phyloP scores from a whole-genome alignment of 2,329 filamentous ascomycete genomes.

The Rhexocercosporidium sp. region DNA sequence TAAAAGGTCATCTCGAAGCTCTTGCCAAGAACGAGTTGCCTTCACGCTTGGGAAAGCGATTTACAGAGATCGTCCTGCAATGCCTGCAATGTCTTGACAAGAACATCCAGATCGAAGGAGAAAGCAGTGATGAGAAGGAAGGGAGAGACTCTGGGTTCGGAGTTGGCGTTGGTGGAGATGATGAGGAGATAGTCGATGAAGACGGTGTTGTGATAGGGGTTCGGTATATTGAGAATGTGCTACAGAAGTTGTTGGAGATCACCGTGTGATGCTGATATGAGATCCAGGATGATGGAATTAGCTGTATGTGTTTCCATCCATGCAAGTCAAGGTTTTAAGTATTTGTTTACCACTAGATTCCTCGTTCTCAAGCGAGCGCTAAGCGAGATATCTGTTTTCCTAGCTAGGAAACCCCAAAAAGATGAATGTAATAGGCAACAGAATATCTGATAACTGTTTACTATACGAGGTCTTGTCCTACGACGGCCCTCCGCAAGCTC shows the following conservation, averaged over 20 bases:
- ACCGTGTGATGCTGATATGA: not conserved
- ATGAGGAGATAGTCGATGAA: constrained; percentile 16
- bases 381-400: not conserved
- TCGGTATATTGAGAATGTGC: constrained; percentile 24
- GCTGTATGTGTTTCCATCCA: too few species aligned
- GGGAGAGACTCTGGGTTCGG: constrained; percentile 11
- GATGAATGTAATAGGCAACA: too few species aligned
- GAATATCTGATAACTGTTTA: too few species aligned
- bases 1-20: constrained; percentile 13
- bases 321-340: too few species aligned
- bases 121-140: not conserved
- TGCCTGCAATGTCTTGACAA: constrained; percentile 29
- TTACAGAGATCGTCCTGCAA: constrained; percentile 24
- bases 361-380: not conserved
- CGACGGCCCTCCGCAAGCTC: too few species aligned
- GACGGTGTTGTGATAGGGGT: constrained; percentile 28
- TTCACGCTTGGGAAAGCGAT: constrained; percentile 19
- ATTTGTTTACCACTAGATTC: too few species aligned
- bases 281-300: too few species aligned
- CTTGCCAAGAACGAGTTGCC: constrained; percentile 22
- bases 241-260: constrained; percentile 24
- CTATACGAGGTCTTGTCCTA: too few species aligned
- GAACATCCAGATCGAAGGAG: not conserved
- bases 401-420: too few species aligned
- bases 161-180: not conserved